These are phyloP conservation scores for Lophiotrema nucula DNA, from an alignment of 495 filamentous ascomycete species.

Conservation along the genomic window DNA sequence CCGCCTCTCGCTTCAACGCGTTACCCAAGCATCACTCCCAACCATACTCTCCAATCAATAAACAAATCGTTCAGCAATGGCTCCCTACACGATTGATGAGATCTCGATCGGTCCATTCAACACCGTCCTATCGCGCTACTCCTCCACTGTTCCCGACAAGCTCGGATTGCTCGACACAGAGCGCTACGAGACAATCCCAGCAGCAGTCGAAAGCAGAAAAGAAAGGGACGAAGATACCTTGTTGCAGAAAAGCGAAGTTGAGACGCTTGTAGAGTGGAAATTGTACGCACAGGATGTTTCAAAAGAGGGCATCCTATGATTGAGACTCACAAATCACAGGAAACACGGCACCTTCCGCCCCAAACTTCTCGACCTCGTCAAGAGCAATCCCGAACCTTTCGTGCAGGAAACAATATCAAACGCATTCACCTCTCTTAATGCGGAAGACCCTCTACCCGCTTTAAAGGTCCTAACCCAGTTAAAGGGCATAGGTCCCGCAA, in stretches of 20 bases:
- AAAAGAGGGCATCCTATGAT: no score
- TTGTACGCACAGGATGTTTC: slow-evolving; percentile 61
- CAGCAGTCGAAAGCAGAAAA: slow-evolving; percentile 11
- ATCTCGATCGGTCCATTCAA: slow-evolving; percentile 33
- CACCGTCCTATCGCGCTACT: slow-evolving; percentile 29
- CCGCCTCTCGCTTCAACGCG: neutral
- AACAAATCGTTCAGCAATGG: slow-evolving; percentile 9
- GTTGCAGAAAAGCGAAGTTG: slow-evolving; percentile 34
- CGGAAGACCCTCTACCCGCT: slow-evolving; percentile 32
- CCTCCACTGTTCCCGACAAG: slow-evolving; percentile 24
- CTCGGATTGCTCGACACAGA: slow-evolving; percentile 33
- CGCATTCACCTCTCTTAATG: slow-evolving; percentile 41
- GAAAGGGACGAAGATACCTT: slow-evolving; percentile 16
- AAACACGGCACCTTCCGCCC: slow-evolving; percentile 71
- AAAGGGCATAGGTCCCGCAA: slow-evolving; percentile 69
- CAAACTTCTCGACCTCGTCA: slow-evolving; percentile 62
- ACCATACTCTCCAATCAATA: neutral
- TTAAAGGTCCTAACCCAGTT: slow-evolving; percentile 53
- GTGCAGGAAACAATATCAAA: slow-evolving; percentile 48
- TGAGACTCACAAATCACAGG: no score
- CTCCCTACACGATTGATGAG: slow-evolving; percentile 1
- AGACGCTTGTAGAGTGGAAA: slow-evolving; percentile 70
- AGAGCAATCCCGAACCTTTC: slow-evolving; percentile 52
- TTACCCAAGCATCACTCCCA: neutral
- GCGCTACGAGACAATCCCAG: slow-evolving; percentile 36